Conservation (phyloP, 164 flowering plant species). For the Cinnamomum micranthum region DNA sequence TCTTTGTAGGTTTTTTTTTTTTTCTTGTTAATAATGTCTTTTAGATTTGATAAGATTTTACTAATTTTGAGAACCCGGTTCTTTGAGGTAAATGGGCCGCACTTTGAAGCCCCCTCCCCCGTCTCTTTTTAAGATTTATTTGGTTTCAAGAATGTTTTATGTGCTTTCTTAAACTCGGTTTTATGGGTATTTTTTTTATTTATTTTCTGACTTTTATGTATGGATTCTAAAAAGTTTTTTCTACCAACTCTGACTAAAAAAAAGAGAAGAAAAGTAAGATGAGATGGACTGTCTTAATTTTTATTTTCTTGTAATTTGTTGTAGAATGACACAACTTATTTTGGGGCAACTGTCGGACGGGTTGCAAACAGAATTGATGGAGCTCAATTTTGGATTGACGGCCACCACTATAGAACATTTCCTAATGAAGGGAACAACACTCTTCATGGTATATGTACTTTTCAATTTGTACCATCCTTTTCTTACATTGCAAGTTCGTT, state of each 20-base stretch:
- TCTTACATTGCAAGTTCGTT: background rate
- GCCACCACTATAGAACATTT: slow-evolving; percentile 38
- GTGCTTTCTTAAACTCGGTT: background rate
- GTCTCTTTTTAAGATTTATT: background rate
- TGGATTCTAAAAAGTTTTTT: background rate
- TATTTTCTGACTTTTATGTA: background rate
- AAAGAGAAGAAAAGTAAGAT: too few relatives aligned
- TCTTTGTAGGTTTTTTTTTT: too few relatives aligned
- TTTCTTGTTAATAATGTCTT: background rate
- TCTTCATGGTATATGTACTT: slow-evolving; percentile 41
- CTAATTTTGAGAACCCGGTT: background rate
- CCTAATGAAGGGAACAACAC: slow-evolving; percentile 65
- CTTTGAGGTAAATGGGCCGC: background rate
- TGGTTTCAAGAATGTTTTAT: background rate
- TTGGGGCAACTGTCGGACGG: slow-evolving; percentile 71
- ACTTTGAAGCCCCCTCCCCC: background rate
- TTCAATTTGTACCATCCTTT: background rate
- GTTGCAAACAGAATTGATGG: slow-evolving; percentile 76
- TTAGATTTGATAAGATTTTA: background rate
- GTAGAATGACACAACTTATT: slow-evolving; percentile 62
- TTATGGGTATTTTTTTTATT: background rate
- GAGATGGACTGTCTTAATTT: too few relatives aligned
- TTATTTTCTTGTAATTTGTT: too few relatives aligned
- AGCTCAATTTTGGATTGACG: slow-evolving; percentile 54
- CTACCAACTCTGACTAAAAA: background rate